A percentile compares a stretch with the other conserved stretches of the same genome.
Evolutionary conservation across 257 asterid genomes (phyloP).

Genomic region (Gardenia jasminoides): DNA sequence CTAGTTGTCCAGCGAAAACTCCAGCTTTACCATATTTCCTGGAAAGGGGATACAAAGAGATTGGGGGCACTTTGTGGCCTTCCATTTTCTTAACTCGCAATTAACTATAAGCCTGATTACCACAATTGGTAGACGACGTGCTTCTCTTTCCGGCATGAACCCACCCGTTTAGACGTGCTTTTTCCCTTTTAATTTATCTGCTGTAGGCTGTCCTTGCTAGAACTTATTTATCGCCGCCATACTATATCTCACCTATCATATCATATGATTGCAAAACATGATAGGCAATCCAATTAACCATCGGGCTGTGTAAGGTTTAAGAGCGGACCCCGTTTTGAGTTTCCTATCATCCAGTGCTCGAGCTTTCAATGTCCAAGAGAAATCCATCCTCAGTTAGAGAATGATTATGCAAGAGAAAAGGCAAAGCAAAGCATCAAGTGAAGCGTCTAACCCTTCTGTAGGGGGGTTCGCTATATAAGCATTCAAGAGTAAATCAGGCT

Average conservation of each 20-base stretch:
- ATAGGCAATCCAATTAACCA: background rate
- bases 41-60: background rate
- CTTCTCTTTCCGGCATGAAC: conserved; percentile 11
- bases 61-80: conserved; percentile 23
- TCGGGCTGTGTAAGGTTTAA: background rate
- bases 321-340: background rate
- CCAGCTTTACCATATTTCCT: background rate
- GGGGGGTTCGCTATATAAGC: background rate
- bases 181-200: background rate
- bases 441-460: background rate
- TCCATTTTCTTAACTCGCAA: conserved; percentile 19
- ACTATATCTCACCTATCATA: conserved; percentile 17
- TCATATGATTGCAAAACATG: conserved; percentile 7
- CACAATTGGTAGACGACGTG: conserved; percentile 20
- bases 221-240: background rate
- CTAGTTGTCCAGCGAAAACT: conserved; percentile 14
- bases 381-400: background rate
- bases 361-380: background rate
- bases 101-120: conserved; percentile 9
- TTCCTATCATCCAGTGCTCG: background rate
- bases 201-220: conserved; percentile 1
- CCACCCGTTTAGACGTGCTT: background rate
- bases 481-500: background rate
- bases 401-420: background rate
- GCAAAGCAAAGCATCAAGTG: background rate